Conservation (phyloP, 805 yeast genomes). For the Sugiyamaella mastotermitis region DNA sequence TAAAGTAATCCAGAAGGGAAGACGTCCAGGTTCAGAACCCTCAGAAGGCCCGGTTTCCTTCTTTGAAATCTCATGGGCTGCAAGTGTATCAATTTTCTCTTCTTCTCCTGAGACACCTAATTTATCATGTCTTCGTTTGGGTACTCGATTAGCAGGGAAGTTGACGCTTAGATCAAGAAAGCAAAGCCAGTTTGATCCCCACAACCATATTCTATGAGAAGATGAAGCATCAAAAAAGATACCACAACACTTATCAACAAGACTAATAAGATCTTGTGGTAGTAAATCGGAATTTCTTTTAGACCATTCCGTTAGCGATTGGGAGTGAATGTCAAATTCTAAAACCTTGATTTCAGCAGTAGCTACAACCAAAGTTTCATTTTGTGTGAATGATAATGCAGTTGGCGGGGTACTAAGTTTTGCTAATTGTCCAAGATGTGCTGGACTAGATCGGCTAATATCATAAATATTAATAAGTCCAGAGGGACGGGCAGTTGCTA, state of each 20-base stretch:
- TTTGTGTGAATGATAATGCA: slow-evolving; percentile 49
- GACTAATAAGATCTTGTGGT: slow-evolving; percentile 55
- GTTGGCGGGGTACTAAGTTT: slow-evolving; percentile 34
- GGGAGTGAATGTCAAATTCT: slow-evolving; percentile 50
- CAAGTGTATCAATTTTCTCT: slow-evolving; percentile 8
- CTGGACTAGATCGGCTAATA: slow-evolving; percentile 19
- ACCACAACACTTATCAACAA: slow-evolving; percentile 69
- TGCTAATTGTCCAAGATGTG: slow-evolving; percentile 40
- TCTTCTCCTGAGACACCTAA: slow-evolving; percentile 33
- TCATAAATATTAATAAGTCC: slow-evolving; percentile 56
- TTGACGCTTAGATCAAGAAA: slow-evolving; percentile 61
- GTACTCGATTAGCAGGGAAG: slow-evolving; percentile 40
- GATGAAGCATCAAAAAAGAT: slow-evolving; percentile 45
- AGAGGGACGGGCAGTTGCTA: slow-evolving; percentile 56
- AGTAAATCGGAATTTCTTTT: slow-evolving; percentile 64
- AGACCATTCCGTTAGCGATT: slow-evolving; percentile 65
- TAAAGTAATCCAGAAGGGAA: slow-evolving; percentile 66
- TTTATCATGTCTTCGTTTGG: slow-evolving; percentile 38
- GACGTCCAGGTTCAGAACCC: slow-evolving; percentile 24
- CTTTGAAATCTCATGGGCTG: slow-evolving; percentile 1
- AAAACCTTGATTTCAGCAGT: slow-evolving; percentile 69
- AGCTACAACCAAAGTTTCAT: slow-evolving; percentile 51
- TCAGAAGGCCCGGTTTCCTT: slow-evolving; percentile 2
- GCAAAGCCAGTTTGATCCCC: slow-evolving; percentile 78
- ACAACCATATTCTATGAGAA: slow-evolving; percentile 63